Conservation (phyloP, 1,284 basidiomycete genomes). For the Ceratobasidium sp. region DNA sequence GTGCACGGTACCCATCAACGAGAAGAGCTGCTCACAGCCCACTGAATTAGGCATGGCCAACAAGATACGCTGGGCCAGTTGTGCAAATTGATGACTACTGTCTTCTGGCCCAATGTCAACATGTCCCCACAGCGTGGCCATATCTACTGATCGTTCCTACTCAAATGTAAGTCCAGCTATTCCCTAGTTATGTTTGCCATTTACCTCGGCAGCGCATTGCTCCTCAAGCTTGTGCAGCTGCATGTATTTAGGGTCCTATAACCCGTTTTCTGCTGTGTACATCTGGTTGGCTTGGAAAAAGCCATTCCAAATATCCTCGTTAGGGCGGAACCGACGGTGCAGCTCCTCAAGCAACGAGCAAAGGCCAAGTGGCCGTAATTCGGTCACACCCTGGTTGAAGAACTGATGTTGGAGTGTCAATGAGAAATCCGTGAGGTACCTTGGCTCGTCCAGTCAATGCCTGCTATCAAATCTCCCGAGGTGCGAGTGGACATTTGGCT, state of each 20-base stretch:
- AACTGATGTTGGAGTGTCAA: neutral
- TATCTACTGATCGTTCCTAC: neutral
- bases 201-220: too few species aligned
- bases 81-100: constrained; percentile 47
- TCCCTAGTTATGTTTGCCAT: too few species aligned
- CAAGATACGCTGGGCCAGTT: constrained; percentile 50
- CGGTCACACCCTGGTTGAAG: neutral
- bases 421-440: neutral
- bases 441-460: neutral
- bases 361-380: neutral
- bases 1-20: constrained; percentile 50
- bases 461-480: neutral
- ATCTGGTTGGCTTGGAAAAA: too few species aligned
- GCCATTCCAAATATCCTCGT: neutral
- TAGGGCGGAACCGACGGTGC: neutral
- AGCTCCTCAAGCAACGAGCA: neutral
- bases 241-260: too few species aligned
- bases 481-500: neutral
- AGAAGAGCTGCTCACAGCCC: constrained; percentile 50
- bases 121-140: neutral
- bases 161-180: neutral
- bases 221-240: too few species aligned
- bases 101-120: constrained; percentile 4
- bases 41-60: constrained; percentile 51
- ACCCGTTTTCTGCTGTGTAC: too few species aligned